Base-by-base conservation (phyloP, 495 filamentous ascomycete species). In the Oleoguttula mirabilis region DNA sequence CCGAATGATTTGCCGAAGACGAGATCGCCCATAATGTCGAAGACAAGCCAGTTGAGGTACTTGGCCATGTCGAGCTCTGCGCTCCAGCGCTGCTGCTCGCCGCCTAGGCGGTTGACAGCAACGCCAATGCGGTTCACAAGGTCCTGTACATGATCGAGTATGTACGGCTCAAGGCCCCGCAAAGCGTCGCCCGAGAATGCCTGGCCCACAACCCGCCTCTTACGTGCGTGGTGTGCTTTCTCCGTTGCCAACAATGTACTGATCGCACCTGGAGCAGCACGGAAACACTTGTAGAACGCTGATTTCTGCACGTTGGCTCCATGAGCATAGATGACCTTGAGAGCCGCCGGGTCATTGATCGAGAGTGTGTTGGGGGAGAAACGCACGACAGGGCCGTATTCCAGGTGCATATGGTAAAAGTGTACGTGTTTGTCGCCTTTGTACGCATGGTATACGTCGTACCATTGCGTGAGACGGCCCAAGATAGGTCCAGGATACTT, bases 11-110 rank as follows among this genome's bases (percentile, higher is more conserved):
- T 81, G 12, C 76, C 77, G 51, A 84, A 85, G 43, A 69, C 70
- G 7, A 86, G 51, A 25, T 82, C 75, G 3, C 79, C 80, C 58
- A 86, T 74, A 16, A 83, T 73, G 49, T 87, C 81, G 64, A 82
- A 84, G 34, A 72, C 70, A 7, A 80, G 65, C 60, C 73, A 82
- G 54, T 75, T 79, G 41, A 67, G 69, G 71, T 75, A 81, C 45
- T 75, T 64, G 0, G 75, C 64, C 61, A 80, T 70, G 55, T 82
- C 70, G 10, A 36, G 7, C 17, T 33, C 34, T 60, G 16, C 65
- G 47, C 31, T 59, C 50, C 19, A 68, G 63, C 17, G 65, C 62
- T 55, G 64, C 63, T 41, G 50, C 7, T 11, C 34, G 8, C 15
- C 31, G 8, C 32, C 32, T 35, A 10, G 28, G 10, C 32, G 15